phyloP scores from a whole-genome alignment of 139 green algal genomes.

The Asterochloris sp. region DNA sequence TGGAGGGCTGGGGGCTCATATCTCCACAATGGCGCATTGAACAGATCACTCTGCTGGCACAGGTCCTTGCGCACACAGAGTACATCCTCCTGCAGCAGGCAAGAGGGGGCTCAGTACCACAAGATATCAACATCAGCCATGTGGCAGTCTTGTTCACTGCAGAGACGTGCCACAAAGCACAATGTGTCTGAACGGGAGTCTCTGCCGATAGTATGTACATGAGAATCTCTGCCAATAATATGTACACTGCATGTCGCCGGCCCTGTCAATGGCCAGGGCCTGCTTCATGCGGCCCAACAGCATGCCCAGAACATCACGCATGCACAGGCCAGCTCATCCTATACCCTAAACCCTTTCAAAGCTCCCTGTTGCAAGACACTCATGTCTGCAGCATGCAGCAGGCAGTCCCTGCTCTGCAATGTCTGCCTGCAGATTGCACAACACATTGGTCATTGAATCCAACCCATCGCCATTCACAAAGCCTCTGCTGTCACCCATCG shows the following conservation, averaged over 20 bases:
- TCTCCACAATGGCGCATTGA: conserved; percentile 64
- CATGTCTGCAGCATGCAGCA: background rate
- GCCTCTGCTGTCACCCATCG: conserved; percentile 56
- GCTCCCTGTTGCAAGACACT: background rate
- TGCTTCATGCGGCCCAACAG: no score
- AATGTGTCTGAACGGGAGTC: no score
- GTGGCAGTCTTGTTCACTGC: no score
- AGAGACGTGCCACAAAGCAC: no score
- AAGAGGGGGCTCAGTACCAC: no score
- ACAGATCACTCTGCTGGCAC: conserved; percentile 21
- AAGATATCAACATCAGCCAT: no score
- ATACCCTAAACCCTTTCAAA: no score
- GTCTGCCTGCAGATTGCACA: background rate
- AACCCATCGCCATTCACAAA: conserved; percentile 17
- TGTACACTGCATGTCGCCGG: no score
- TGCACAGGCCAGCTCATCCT: no score
- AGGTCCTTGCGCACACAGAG: conserved; percentile 64
- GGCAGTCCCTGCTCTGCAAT: background rate
- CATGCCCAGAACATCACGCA: no score
- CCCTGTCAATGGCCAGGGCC: background rate
- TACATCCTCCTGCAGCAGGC: conserved; percentile 30
- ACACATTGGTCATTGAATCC: conserved; percentile 59
- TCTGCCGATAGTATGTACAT: no score
- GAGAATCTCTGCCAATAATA: no score
- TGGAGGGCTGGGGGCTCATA: conserved; percentile 34